Conservation (phyloP, 179 eudicot genomes). For the Patellifolia procumbens region DNA sequence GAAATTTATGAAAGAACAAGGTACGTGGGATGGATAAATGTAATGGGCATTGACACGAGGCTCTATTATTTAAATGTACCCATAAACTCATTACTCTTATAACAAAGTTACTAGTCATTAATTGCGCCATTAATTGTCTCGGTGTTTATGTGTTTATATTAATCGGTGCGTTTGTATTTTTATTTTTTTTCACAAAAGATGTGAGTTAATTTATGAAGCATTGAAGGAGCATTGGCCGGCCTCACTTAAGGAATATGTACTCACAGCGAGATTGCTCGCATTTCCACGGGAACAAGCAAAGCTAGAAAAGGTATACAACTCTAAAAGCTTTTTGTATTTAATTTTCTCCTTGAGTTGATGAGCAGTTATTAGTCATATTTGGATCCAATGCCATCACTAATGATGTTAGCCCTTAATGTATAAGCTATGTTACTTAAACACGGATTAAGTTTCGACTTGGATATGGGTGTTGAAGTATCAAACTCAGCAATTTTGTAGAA, state of each 20-base stretch:
- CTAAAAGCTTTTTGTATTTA: background rate
- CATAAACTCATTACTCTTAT: too few species aligned
- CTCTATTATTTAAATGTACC: too few species aligned
- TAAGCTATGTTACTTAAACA: too few species aligned
- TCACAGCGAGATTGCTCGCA: slow-evolving; percentile 49
- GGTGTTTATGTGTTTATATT: background rate
- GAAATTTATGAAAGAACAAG: too few species aligned
- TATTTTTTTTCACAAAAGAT: background rate
- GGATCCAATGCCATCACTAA: background rate
- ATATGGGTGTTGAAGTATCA: too few species aligned
- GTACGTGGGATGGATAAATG: too few species aligned
- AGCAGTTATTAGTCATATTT: background rate
- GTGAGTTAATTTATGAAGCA: background rate
- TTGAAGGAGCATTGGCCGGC: slow-evolving; percentile 79
- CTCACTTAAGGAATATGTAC: slow-evolving; percentile 70
- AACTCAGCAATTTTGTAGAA: too few species aligned
- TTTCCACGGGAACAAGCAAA: slow-evolving; percentile 74
- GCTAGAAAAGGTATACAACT: slow-evolving; percentile 51
- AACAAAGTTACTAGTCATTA: too few species aligned
- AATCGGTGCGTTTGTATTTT: slow-evolving; percentile 5
- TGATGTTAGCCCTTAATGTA: background rate
- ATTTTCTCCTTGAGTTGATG: background rate
- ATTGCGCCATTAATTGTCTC: background rate
- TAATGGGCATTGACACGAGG: too few species aligned
- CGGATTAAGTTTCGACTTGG: too few species aligned